A percentile compares a stretch with the other conserved stretches of the same genome.
Evolutionary conservation across 2,329 filamentous ascomycete species (phyloP).

Genomic region (Stachybotrys chlorohalonatus): DNA sequence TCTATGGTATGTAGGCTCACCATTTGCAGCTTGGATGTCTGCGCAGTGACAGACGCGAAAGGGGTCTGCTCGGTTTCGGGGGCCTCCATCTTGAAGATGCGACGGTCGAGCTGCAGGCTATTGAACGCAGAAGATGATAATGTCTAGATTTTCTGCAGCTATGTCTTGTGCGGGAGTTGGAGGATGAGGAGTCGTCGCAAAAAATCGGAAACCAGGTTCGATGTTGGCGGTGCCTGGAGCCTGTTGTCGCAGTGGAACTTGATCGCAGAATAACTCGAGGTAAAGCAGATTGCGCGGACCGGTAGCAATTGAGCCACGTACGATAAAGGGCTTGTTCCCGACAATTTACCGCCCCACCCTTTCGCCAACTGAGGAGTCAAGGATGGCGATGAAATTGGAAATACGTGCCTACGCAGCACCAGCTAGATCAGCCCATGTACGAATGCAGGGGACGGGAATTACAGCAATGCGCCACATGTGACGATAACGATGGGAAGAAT

Average conservation of each 20-base stretch:
- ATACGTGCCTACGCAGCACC: too few species aligned
- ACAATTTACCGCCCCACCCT: not conserved
- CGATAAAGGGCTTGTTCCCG: not conserved
- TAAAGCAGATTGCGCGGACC: not conserved
- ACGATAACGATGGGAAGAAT: too few species aligned
- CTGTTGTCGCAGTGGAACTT: not conserved
- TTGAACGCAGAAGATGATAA: not conserved
- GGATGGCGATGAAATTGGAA: too few species aligned
- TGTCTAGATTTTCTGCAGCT: too few species aligned
- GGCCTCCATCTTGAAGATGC: constrained; percentile 59
- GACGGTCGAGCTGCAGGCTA: not conserved
- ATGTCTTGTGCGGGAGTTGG: too few species aligned
- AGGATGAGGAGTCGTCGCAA: too few species aligned
- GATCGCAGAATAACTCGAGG: not conserved
- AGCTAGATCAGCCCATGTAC: too few species aligned
- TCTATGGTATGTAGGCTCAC: constrained; percentile 35
- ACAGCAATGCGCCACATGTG: too few species aligned
- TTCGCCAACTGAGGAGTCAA: not conserved
- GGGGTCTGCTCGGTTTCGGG: constrained; percentile 83
- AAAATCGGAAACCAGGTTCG: not conserved
- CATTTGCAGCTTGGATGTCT: constrained; percentile 67
- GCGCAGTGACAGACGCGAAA: constrained; percentile 80
- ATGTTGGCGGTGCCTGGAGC: not conserved
- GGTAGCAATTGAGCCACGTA: not conserved
- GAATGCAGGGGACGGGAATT: too few species aligned